Base-by-base conservation (phyloP, 176 grass and related monocot genomes). In the Avena sativa region DNA sequence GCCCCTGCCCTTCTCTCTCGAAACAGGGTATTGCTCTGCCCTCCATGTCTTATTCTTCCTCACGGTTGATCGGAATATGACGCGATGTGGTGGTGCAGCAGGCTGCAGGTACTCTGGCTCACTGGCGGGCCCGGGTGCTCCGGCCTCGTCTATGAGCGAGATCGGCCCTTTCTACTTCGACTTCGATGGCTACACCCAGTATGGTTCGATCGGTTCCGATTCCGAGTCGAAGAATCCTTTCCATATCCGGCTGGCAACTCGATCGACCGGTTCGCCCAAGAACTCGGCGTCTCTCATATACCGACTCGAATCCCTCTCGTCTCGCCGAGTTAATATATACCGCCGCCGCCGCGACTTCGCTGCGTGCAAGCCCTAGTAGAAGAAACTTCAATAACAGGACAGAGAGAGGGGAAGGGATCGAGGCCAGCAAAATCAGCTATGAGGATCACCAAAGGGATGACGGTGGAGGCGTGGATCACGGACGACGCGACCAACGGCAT, bases 381-480 rank as follows among this genome's bases (percentile, higher is more conserved):
- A 26, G 60, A 11, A 52, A 59, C 49, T 51, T 38, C 60, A 53
- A 66, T 4, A 74, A 36, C 9, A 25, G 32, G 3, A 43, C 6
- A 43, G 40, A 43, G 40, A 43, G 40, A 7, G 6, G 40, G 40
- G 28, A 6, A 38, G 12, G 58, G 66, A 48, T 25, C 70, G 11
- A 48, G 20, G n/a, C 3, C 7, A 50, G 71, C 10, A 26, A 0
- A 21, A 30, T 52, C 50, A 26, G 60, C 79, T 61, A 94, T 97
- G 94, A 90, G 90, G 89, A 79, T 92, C 30, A 83, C 12, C 32
- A 80, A 57, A 14, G 90, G 90, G 32, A 87, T 14, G 40, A 75
- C 47, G 71, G 86, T 94, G 83, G 94, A 97, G 92, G 92, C 83
- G 40, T 58, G 76, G 73, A 44, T 67, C 62, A 58, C 69, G 79